Base-by-base conservation (phyloP, 257 asterid species). In the Nicotiana tabacum region DNA sequence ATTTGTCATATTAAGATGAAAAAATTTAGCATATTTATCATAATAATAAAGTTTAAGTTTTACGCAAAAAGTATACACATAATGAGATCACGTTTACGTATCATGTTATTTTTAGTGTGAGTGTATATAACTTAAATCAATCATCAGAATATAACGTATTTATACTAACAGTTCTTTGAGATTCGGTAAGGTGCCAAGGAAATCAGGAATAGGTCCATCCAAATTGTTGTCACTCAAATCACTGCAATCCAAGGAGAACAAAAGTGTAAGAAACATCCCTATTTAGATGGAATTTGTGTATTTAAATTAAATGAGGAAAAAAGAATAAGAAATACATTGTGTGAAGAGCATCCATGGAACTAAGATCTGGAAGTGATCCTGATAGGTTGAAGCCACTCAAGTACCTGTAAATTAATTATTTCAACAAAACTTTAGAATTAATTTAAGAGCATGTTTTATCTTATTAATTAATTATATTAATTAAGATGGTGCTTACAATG, bases 171-270 rank as follows among this genome's bases (percentile, higher is more conserved):
- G 17, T 82, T 70, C 29, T 83, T 85, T 86, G 37, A 92, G 93
- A 82, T 84, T 81, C 0, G 94, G 90, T 3, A 91, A 83, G 39
- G 87, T 32, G 72, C 93, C 90, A 18, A 92, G 91, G 61, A 89
- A 92, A 80, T 85, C 89, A n/a, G 97, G 97, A 81, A 92, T 86
- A 1, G 89, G 83, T 56, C 97, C 97, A 15, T n/a, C 21, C 83
- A 92, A 70, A 79, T 88, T 84, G 84, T 92, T 90, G 72, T 87
- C 84, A 7, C 87, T 87, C 81, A 92, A 65, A 82, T 92, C 92
- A 83, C 95, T 91, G 86, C 89, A 83, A 56, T 48, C 33, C 16
- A 55, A 70, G 37, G 9, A 24, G 21, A 21, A 55, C 16, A 4
- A 9, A 7, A 67, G 21, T 21, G 12, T 76, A 17, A 76, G 21